Conservation (phyloP, 441 rosid species). For the Biscutella auriculata region DNA sequence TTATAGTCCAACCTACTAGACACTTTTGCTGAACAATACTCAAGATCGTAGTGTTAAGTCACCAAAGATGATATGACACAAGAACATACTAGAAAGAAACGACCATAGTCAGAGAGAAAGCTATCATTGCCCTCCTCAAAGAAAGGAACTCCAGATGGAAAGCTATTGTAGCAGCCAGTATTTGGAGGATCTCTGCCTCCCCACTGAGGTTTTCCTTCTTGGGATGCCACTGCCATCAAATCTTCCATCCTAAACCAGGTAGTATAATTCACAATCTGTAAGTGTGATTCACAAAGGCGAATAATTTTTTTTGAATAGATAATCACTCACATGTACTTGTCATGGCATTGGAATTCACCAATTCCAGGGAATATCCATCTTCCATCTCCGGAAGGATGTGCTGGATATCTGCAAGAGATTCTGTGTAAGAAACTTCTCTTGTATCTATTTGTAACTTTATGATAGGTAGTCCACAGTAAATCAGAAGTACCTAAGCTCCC, state of each 20-base stretch:
- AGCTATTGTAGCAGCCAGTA: constrained; percentile 50
- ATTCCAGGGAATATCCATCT: constrained; percentile 74
- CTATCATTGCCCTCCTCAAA: constrained; percentile 48
- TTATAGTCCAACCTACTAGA: constrained; percentile 2
- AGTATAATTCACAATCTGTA: constrained; percentile 11
- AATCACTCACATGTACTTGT: constrained; percentile 56
- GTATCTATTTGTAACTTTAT: constrained; percentile 1
- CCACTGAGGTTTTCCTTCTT: constrained; percentile 57
- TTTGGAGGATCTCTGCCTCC: constrained; percentile 43
- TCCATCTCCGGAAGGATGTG: constrained; percentile 54
- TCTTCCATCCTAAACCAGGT: constrained; percentile 48
- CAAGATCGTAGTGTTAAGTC: constrained; percentile 4
- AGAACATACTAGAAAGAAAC: constrained; percentile 51
- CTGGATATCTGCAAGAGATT: constrained; percentile 44
- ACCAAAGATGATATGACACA: not conserved
- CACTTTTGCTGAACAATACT: not conserved
- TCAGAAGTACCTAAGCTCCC: constrained; percentile 57
- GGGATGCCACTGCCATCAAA: constrained; percentile 53
- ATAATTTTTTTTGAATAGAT: constrained; percentile 11
- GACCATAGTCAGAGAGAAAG: constrained; percentile 59
- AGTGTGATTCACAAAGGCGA: not conserved
- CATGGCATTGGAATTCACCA: constrained; percentile 75
- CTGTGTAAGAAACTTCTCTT: constrained; percentile 15
- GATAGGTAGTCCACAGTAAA: constrained; percentile 7
- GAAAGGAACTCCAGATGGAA: constrained; percentile 45